Base-by-base conservation (phyloP, 2,329 filamentous ascomycete species). In the Alternaria gansuensis region DNA sequence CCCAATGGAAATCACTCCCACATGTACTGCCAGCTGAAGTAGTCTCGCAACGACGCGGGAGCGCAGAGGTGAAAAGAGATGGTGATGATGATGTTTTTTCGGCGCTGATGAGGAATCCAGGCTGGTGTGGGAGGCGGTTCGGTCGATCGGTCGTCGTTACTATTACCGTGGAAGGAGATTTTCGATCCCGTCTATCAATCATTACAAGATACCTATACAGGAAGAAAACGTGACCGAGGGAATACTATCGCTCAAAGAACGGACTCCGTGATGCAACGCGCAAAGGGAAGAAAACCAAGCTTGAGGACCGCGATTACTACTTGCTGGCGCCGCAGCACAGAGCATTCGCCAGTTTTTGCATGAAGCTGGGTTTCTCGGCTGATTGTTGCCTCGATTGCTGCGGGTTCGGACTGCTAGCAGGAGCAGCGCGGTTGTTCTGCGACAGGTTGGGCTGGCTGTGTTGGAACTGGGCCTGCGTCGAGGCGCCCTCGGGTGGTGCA, bases 391-490 rank as follows among this genome's bases (percentile, higher is more conserved):
- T 84, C 68, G 77, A 82, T 75, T 85, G 85, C 66, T 83, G 82
- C 59, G 83, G 85, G 36, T 65, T 75, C 41, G 71, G 74, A 52
- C 69, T 76, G 46, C 72, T 67, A 46, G 67, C 68, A 24, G 82
- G 80, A 62, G 81, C 84, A 61, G 85, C 85, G 74, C 88, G 83
- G 71, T 87, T 87, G 71, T 87, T 87, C 49, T 90, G 86, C 66
- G 70, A 67, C 54, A 96, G 85, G 78, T 97, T 95, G 78, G 92
- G 91, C 75, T 90, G 91, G 82, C 92, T 97, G 85, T 92, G 94
- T 82, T 96, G 93, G 84, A 97, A 97, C 77, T 97, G 94, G 68
- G 94, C 94, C 80, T 96, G 92, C 65, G 92, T 97, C 75, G 92
- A 97, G 9, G 67, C 67, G 72, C 90, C 92, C 75, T 93, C 90